Conservation (phyloP, 2,329 filamentous ascomycete species). For the Colletotrichum tropicale region DNA sequence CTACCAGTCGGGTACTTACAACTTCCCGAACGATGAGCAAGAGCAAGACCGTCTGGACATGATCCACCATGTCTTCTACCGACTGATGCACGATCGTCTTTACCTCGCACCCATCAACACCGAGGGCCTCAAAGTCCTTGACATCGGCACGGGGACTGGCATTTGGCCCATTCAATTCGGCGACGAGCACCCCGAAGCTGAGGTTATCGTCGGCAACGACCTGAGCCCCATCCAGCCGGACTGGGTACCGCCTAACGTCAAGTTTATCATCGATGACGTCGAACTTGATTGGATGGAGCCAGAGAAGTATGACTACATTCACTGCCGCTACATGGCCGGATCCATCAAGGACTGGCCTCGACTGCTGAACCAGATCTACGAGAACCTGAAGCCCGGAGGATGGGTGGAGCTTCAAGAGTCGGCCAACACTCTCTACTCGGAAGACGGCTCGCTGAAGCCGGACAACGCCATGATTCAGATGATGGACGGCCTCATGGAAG, state of each 20-base stretch:
- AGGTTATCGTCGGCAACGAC: slow-evolving; percentile 37
- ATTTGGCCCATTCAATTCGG: slow-evolving; percentile 46
- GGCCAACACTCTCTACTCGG: not conserved
- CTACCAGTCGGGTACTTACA: slow-evolving; percentile 23
- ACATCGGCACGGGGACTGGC: slow-evolving; percentile 28
- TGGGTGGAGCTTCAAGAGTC: slow-evolving; percentile 9
- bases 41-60: slow-evolving; percentile 45
- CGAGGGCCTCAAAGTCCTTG: slow-evolving; percentile 18
- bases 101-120: not conserved
- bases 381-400: slow-evolving; percentile 6
- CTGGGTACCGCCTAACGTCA: slow-evolving; percentile 28
- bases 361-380: not conserved
- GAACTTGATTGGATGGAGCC: slow-evolving; percentile 26
- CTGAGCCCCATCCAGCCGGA: slow-evolving; percentile 27
- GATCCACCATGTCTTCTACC: slow-evolving; percentile 36
- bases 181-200: slow-evolving; percentile 25
- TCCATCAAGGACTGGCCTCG: slow-evolving; percentile 33
- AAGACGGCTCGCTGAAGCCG: not conserved
- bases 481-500: slow-evolving; percentile 25
- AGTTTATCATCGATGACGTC: slow-evolving; percentile 30
- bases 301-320: slow-evolving; percentile 34
- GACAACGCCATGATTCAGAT: slow-evolving; percentile 16
- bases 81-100: slow-evolving; percentile 30
- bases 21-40: slow-evolving; percentile 40
- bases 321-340: slow-evolving; percentile 38